Evolutionary conservation across 106 monocot genomes (phyloP).

Genomic region (Posidonia australis): DNA sequence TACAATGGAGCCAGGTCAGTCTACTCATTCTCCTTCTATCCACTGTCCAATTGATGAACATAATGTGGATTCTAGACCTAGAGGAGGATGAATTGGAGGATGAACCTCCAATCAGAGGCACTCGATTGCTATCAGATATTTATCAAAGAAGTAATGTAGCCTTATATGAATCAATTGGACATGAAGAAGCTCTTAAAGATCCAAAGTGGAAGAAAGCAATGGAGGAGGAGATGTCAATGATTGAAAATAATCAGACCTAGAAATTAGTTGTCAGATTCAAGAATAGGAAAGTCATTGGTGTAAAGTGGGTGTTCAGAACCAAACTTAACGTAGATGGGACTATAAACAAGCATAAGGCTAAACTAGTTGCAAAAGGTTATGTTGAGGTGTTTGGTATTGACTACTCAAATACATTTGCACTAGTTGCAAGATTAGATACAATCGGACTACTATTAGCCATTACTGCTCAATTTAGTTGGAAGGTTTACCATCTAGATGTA

Average conservation of each 20-base stretch:
- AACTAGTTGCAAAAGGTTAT: neutral
- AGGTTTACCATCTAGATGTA: neutral
- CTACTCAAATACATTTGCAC: neutral
- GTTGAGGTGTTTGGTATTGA: neutral
- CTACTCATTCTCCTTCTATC: too few relatives aligned
- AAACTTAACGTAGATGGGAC: neutral
- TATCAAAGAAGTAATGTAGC: neutral
- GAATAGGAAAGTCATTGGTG: too few relatives aligned
- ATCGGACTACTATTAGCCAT: neutral
- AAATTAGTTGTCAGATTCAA: neutral
- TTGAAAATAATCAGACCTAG: neutral
- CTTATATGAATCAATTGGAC: neutral
- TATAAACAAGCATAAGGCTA: neutral
- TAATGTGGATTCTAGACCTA: neutral
- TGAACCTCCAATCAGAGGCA: neutral
- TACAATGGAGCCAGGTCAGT: neutral
- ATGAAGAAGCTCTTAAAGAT: neutral
- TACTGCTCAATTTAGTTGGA: neutral
- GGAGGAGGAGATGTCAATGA: neutral
- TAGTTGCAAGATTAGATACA: neutral
- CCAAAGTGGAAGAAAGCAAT: neutral
- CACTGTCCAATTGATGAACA: neutral
- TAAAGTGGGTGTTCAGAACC: neutral
- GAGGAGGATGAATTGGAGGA: neutral
- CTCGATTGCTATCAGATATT: neutral